Evolutionary conservation across 169 alveolate species (phyloP), one percentile per base, ranked within the genome.

Genomic region (Ichthyophthirius multifiliis): DNA sequence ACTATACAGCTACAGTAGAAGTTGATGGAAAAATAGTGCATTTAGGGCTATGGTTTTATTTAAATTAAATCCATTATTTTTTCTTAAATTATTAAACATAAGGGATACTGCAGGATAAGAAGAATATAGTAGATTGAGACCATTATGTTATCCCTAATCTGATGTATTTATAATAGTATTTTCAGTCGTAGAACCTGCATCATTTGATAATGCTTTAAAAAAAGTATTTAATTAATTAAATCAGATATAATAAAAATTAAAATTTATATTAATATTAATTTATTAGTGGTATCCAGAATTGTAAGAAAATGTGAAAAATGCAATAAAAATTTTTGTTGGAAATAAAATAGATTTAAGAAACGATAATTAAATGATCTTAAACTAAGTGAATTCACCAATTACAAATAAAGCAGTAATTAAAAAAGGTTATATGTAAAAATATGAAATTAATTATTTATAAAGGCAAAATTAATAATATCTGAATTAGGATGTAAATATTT

Each of bases 21-120:
- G 64, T 78, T 5, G 85, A 65, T 39, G 34, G 39, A 10, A 83
- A 83, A 55, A 35, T 75, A 43, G 82, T 83, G 5, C 75, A 65
- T n/a, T 86, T 88, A 12, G 73, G 74, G 2, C 43, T 88, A 27
- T 83, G 90, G 90, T 81, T 71, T 16, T 18, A 12, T 41, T 13
- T 41, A 9, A 45, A 13, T 45, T 45, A 45, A 6, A 45, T 5
- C 63, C 5, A 6, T 7, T 15, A 7, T 31, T 39, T 37, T 45
- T 18, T 31, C 16, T 20, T 1, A 6, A 71, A 16, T n/a, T 46
- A 7, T 4, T 7, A 46, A n/a, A 1, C 15, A 1, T 6, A 18
- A 83, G 89, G 89, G 94, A 89, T 64, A 89, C 94, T 35, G 92
- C 91, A 18, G 94, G 94, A 27, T 41, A 85, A 62, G 94, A 89